Percentiles rank a stretch among this genome's conserved stretches.
phyloP scores from a whole-genome alignment of 2,329 filamentous ascomycete species.

The Venturia nashicola region DNA sequence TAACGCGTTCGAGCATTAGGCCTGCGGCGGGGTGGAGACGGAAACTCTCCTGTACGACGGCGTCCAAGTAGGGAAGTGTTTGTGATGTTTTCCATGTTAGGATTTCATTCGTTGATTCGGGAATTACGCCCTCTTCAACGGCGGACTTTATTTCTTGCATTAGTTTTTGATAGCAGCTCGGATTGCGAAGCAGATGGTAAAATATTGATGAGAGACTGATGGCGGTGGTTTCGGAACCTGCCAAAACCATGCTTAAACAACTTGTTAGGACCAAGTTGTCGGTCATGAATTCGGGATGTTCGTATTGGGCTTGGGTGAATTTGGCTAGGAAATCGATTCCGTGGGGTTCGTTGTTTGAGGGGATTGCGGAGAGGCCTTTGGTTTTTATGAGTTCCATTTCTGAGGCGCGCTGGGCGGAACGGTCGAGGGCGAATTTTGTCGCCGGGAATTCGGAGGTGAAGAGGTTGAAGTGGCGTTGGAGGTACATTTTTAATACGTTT shows the following conservation, averaged over 20 bases:
- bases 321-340: conserved; percentile 55
- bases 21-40: conserved; percentile 64
- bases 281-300: conserved; percentile 59
- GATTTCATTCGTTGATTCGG: conserved; percentile 36
- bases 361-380: conserved; percentile 20
- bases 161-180: conserved; percentile 40
- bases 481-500: conserved; percentile 59
- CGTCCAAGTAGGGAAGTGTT: conserved; percentile 62
- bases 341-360: conserved; percentile 20
- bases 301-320: conserved; percentile 56
- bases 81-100: conserved; percentile 61
- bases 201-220: conserved; percentile 59
- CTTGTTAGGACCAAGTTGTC: conserved; percentile 58
- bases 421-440: conserved; percentile 56
- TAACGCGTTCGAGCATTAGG: conserved; percentile 60
- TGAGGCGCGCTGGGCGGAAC: conserved; percentile 51
- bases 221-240: conserved; percentile 68
- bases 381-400: conserved; percentile 37
- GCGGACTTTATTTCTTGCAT: conserved; percentile 51
- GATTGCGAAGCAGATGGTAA: conserved; percentile 59
- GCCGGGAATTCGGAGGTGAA: conserved; percentile 60
- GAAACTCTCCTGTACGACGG: conserved; percentile 67
- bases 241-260: conserved; percentile 59
- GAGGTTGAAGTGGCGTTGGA: conserved; percentile 50
- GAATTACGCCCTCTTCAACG: conserved; percentile 36